Conservation (phyloP, 2,329 filamentous ascomycete species). For the Trichoderma breve region DNA sequence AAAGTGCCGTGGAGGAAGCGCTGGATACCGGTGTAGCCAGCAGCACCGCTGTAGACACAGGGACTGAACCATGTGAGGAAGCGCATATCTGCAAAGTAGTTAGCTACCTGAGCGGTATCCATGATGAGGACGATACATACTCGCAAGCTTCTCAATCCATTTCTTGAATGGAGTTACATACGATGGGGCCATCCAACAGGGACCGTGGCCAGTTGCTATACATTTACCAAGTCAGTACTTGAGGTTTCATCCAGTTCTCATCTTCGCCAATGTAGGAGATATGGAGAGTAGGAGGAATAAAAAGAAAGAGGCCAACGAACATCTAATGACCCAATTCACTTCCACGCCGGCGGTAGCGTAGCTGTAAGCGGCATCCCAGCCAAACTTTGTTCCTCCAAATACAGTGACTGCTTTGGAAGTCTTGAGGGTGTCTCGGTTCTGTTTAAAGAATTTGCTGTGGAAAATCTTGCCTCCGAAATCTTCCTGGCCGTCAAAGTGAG, state of each 20-base stretch:
- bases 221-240: neutral
- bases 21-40: constrained; percentile 56
- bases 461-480: constrained; percentile 48
- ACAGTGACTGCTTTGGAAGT: constrained; percentile 49
- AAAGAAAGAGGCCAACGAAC: constrained; percentile 28
- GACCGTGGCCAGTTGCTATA: constrained; percentile 52
- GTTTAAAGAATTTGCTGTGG: constrained; percentile 47
- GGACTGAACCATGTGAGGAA: constrained; percentile 73
- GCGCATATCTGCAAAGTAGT: constrained; percentile 50
- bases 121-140: constrained; percentile 31
- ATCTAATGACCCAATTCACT: constrained; percentile 60
- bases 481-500: constrained; percentile 46
- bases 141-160: constrained; percentile 66
- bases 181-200: constrained; percentile 56
- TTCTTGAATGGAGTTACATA: constrained; percentile 67
- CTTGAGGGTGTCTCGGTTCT: constrained; percentile 41
- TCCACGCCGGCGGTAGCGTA: constrained; percentile 54
- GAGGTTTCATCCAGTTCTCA: too few relatives aligned
- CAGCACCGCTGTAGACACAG: constrained; percentile 66
- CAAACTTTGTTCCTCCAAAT: constrained; percentile 63
- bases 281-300: neutral
- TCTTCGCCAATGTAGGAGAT: too few relatives aligned
- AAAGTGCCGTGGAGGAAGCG: constrained; percentile 56
- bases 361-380: constrained; percentile 63
- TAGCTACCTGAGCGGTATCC: neutral